Conservation (phyloP, 2,329 filamentous ascomycete genomes). For the Cucurbitaria berberidis region DNA sequence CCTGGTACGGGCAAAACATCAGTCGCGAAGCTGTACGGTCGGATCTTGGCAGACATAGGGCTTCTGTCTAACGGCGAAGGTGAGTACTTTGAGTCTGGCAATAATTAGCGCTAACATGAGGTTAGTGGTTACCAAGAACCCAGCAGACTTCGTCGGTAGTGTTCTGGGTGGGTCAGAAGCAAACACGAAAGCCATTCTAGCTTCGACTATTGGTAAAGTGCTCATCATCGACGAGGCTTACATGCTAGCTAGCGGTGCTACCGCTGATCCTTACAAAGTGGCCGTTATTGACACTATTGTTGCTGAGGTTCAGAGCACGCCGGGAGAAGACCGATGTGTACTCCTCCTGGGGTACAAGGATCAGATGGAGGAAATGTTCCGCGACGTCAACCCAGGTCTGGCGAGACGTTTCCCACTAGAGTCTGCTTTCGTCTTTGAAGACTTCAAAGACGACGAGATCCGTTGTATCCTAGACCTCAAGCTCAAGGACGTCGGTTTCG, state of each 20-base stretch:
- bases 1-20: constrained; percentile 81
- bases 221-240: constrained; percentile 84
- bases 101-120: constrained; percentile 7
- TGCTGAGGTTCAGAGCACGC: constrained; percentile 71
- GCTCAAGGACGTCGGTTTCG: constrained; percentile 62
- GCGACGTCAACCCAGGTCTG: constrained; percentile 75
- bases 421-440: constrained; percentile 70
- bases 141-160: constrained; percentile 73
- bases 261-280: constrained; percentile 61
- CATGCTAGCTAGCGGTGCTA: constrained; percentile 57
- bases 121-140: constrained; percentile 72
- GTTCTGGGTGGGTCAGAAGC: constrained; percentile 70
- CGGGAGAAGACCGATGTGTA: constrained; percentile 75
- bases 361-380: constrained; percentile 74
- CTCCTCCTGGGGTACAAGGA: constrained; percentile 73
- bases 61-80: constrained; percentile 72
- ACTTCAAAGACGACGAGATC: constrained; percentile 68
- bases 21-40: constrained; percentile 74
- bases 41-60: constrained; percentile 71
- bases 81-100: constrained; percentile 35
- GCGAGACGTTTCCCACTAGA: constrained; percentile 68
- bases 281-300: constrained; percentile 77
- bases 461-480: constrained; percentile 67
- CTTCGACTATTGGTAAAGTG: constrained; percentile 71
- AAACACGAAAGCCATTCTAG: constrained; percentile 74